Base-by-base conservation (phyloP, 495 filamentous ascomycete species). In the Immersiella caudata region DNA sequence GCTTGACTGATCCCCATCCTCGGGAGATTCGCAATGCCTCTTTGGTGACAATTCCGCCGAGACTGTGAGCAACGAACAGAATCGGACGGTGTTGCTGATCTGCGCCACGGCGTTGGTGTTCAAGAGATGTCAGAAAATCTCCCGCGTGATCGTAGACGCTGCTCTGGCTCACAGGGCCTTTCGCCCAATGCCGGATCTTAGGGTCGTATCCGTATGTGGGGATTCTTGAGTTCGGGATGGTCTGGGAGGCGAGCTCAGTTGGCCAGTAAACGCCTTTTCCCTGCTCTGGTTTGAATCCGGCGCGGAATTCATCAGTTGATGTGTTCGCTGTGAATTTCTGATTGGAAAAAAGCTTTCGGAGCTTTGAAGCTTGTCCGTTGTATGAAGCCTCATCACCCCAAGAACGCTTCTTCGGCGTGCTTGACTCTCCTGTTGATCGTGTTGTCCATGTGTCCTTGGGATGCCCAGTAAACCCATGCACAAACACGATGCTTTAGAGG, bases 21-120 rank as follows among this genome's bases (percentile, higher is more conserved):
- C 35, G 27, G n/a, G 66, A 51, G 8, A 35, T 27, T 21, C 50
- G 55, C 62, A 73, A 36, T 21, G 73, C 73, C 59, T 79, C 76
- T 63, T 80, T 80, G 64, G 75, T 68, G 0, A 80, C 67, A 36
- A 81, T 76, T 0, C 79, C 78, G 18, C 78, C 79, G 1, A 80
- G 55, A 60, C 78, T 81, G 64, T 81, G 78, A 49, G 74, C 75
- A 35, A 81, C 56, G 67, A 80, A 81, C 9, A 81, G 50, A 21
- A 76, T 58, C 12, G 74, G 74, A 22, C 71, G 60, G 7, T 14
- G 14, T 33, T n/a, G 60, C 29, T 70, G 54, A 27, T 40, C 55
- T 20, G 20, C 25, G 21, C 46, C 21, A 7, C 36, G 64, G 8
- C 68, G 56, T 21, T 24, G 21, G 57, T 33, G 11, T n/a, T 69